Evolutionary conservation across 345 rosid genomes (phyloP).

Genomic region (Arabidopsis suecica): DNA sequence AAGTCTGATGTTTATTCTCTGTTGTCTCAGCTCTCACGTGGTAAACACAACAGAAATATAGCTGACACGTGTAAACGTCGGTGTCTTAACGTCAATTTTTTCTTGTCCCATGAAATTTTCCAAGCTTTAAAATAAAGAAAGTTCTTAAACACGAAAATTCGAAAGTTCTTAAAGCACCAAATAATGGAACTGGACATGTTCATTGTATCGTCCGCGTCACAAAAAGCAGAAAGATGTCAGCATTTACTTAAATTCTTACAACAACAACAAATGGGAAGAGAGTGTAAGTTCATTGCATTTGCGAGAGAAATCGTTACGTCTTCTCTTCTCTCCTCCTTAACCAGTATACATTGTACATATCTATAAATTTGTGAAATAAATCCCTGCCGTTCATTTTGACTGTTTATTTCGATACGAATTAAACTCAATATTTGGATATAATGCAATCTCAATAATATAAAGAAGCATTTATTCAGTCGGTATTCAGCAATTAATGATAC

Average conservation of each 20-base stretch:
- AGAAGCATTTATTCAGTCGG: background rate
- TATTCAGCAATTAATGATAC: slow-evolving; percentile 22
- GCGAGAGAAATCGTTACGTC: slow-evolving; percentile 25
- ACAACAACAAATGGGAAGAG: slow-evolving; percentile 12
- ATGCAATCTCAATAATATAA: background rate
- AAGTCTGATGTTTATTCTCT: slow-evolving; percentile 9
- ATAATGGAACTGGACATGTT: slow-evolving; percentile 28
- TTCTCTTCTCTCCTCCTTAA: slow-evolving; percentile 26
- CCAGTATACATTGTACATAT: slow-evolving; percentile 24
- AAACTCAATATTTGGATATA: slow-evolving; percentile 6
- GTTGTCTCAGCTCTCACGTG: slow-evolving; percentile 34
- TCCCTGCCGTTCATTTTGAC: slow-evolving; percentile 28
- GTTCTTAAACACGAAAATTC: slow-evolving; percentile 31
- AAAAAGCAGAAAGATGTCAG: slow-evolving; percentile 39
- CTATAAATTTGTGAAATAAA: background rate
- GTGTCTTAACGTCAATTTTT: slow-evolving; percentile 22
- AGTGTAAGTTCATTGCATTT: slow-evolving; percentile 45
- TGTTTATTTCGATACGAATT: background rate
- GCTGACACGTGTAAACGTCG: slow-evolving; percentile 30
- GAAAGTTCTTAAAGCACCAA: slow-evolving; percentile 32
- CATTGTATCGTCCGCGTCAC: slow-evolving; percentile 38
- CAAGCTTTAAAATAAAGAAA: slow-evolving; percentile 34
- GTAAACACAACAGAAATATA: slow-evolving; percentile 29
- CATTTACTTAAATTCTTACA: slow-evolving; percentile 19
- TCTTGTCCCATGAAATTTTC: slow-evolving; percentile 21